Conservation (phyloP, 441 rosid genomes). For the Brassica balearica region DNA sequence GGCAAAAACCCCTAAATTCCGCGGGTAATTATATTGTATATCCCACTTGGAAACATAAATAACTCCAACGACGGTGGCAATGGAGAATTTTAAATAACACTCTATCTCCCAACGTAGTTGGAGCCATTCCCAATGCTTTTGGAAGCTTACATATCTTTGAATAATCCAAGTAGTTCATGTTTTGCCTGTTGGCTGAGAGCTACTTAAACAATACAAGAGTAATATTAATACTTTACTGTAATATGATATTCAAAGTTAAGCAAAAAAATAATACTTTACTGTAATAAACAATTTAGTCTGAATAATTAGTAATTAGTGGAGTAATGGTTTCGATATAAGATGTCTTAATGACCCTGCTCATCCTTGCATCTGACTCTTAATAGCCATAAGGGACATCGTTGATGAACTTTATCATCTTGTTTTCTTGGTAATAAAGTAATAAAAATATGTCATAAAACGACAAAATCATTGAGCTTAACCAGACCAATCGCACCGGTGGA, state of each 20-base stretch:
- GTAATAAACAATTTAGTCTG: conserved; percentile 9
- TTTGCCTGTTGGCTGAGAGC: conserved; percentile 40
- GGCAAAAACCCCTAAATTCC: too few species aligned
- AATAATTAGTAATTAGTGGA: conserved; percentile 38
- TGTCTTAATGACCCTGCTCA: conserved; percentile 23
- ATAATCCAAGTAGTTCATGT: conserved; percentile 16
- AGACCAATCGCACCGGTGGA: not conserved
- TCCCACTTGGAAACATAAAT: conserved; percentile 20
- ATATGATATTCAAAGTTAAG: not conserved
- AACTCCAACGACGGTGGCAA: conserved; percentile 27
- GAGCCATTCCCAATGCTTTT: conserved; percentile 46
- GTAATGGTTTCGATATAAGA: conserved; percentile 32
- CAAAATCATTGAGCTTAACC: conserved; percentile 26
- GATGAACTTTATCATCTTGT: conserved; percentile 27
- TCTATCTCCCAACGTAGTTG: conserved; percentile 32
- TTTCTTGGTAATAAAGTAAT: conserved; percentile 23
- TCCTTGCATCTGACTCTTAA: conserved; percentile 37
- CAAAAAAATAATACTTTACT: not conserved
- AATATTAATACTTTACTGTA: not conserved
- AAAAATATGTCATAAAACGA: too few species aligned
- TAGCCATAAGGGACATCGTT: conserved; percentile 40
- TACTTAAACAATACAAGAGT: conserved; percentile 28
- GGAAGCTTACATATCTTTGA: conserved; percentile 41
- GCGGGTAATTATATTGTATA: conserved; percentile 14
- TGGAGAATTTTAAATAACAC: not conserved